These are phyloP conservation scores for Rhinocladiella mackenziei DNA, from an alignment of 2,329 filamentous ascomycete species.

Conservation along the genomic window DNA sequence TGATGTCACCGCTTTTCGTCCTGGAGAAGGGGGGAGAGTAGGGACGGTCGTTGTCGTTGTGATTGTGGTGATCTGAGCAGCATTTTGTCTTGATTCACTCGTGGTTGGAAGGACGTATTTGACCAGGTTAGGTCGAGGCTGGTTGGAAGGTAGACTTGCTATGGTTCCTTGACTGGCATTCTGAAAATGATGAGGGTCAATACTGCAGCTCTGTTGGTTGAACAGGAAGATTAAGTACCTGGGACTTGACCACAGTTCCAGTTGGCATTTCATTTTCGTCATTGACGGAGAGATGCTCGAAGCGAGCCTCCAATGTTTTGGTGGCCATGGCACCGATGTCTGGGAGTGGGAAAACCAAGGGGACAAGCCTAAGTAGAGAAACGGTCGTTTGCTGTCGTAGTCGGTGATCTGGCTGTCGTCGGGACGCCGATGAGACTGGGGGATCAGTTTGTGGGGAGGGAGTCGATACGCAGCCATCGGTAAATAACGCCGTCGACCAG, in stretches of 20 bases:
- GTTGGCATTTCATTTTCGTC: slow-evolving; percentile 73
- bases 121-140: slow-evolving; percentile 73
- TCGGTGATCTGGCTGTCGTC: not conserved
- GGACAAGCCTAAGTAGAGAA: not conserved
- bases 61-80: slow-evolving; percentile 52
- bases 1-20: slow-evolving; percentile 49
- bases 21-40: slow-evolving; percentile 49
- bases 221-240: slow-evolving; percentile 53
- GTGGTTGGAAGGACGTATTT: slow-evolving; percentile 80
- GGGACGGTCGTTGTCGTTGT: slow-evolving; percentile 31
- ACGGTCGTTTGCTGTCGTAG: not conserved
- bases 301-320: slow-evolving; percentile 74
- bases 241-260: slow-evolving; percentile 64
- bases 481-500: slow-evolving; percentile 2
- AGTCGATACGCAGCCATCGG: not conserved
- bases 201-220: not conserved
- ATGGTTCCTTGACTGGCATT: slow-evolving; percentile 12
- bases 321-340: slow-evolving; percentile 56
- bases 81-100: slow-evolving; percentile 57
- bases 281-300: slow-evolving; percentile 83
- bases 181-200: slow-evolving; percentile 9
- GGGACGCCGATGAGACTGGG: not conserved
- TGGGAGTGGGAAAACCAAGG: no score
- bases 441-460: not conserved
- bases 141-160: slow-evolving; percentile 43